These are phyloP conservation scores for Trichoderma guizhouense DNA, from an alignment of 2,329 filamentous ascomycete genomes.

Conservation along the genomic window DNA sequence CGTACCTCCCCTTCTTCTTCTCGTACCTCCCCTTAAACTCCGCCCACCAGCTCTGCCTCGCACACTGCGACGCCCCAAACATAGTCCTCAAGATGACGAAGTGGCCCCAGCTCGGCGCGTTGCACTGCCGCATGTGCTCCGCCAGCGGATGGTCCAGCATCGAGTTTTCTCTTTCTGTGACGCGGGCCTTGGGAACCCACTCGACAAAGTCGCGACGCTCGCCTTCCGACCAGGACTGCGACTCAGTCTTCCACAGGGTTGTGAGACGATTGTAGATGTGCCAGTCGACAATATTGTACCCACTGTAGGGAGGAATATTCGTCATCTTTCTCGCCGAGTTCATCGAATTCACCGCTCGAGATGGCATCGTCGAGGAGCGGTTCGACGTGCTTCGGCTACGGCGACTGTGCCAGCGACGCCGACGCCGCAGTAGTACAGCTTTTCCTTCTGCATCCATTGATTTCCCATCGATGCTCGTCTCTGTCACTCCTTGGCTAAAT, in stretches of 20 bases:
- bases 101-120: constrained; percentile 3
- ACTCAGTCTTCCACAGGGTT: neutral
- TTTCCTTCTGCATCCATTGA: neutral
- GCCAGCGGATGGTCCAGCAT: neutral
- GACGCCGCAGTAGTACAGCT: neutral
- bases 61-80: constrained; percentile 11
- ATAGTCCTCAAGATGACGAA: constrained; percentile 10
- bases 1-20: neutral
- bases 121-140: neutral
- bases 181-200: neutral
- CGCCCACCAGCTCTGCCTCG: constrained; percentile 7
- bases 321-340: neutral
- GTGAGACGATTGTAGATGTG: constrained; percentile 1
- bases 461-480: neutral
- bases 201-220: neutral
- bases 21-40: neutral
- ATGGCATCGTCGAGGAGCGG: neutral
- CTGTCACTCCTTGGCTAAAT: neutral
- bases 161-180: neutral
- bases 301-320: neutral
- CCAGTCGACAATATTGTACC: constrained; percentile 7
- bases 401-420: neutral
- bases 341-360: neutral
- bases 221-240: neutral
- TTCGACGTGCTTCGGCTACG: neutral